Percentiles rank a stretch among this genome's conserved stretches.
These are phyloP conservation scores for Phialocephala sp. DNA, from an alignment of 2,329 filamentous ascomycete genomes.

Conservation along the genomic window DNA sequence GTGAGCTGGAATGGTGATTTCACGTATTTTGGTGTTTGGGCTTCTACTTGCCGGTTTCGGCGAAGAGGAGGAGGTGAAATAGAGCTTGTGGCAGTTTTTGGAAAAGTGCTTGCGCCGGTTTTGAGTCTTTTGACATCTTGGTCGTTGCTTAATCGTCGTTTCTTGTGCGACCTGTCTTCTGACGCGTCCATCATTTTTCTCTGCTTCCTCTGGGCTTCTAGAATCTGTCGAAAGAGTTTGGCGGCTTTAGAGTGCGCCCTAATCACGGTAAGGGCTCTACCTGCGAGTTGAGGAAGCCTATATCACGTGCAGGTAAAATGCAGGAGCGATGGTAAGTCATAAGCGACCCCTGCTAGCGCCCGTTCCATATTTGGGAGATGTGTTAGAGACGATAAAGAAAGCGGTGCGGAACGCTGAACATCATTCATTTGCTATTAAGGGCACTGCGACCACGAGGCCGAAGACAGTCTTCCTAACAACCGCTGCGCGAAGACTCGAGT, in stretches of 20 bases:
- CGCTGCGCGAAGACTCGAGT: conserved; percentile 20
- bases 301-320: conserved; percentile 10
- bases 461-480: conserved; percentile 9
- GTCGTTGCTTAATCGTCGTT: conserved; percentile 33
- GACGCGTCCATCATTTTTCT: conserved; percentile 29
- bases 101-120: conserved; percentile 16
- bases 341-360: conserved; percentile 15
- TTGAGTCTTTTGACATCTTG: neutral
- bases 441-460: conserved; percentile 20
- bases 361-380: conserved; percentile 25
- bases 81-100: conserved; percentile 31
- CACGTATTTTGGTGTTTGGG: conserved; percentile 26
- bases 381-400: conserved; percentile 23
- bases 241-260: neutral
- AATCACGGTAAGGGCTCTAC: neutral
- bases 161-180: conserved; percentile 37
- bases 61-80: conserved; percentile 41
- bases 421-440: conserved; percentile 22
- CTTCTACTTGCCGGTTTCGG: conserved; percentile 15
- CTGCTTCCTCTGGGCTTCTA: neutral
- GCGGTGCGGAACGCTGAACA: neutral
- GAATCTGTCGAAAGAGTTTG: neutral
- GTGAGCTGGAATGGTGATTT: conserved; percentile 65
- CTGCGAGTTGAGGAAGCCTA: neutral
- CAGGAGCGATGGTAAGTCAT: conserved; percentile 7